Evolutionary conservation across 331 rosid genomes (phyloP), one percentile per base, ranked within the genome.

Genomic region (Prunus yedoensis): DNA sequence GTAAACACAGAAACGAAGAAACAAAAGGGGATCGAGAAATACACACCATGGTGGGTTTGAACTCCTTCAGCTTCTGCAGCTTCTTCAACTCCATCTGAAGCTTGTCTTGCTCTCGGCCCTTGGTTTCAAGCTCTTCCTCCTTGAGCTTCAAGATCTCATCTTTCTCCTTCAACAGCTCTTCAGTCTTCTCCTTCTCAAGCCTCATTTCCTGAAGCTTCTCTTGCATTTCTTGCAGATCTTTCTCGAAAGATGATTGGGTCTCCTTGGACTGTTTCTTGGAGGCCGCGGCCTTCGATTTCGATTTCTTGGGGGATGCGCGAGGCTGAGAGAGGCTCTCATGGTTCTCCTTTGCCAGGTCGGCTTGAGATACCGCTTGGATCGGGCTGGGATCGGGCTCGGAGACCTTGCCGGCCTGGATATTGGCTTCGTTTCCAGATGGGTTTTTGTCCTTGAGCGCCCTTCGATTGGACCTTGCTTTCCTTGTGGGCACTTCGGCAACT

Each of bases 151-250:
- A 74, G 28, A 83, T 86, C 81, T 92, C 92, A 10, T 94, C 97
- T 51, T 89, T 92, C 25, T 73, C 86, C 82, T 88, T 92, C 85
- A 95, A 75, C 16, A 92, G 85, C 77, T 90, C 94, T 56, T 90
- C 96, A 0, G 97, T 83, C 81, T 92, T 88, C 82, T 92, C 97
- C 86, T 89, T 95, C 81, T 92, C 97, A 7, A 95, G 83, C 70
- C 64, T 81, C 87, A 95, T 6, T 23, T 80, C 66, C 77, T 88
- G 87, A 47, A 94, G 62, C 85, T 75, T 89, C 27, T 86, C 94
- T 83, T 90, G 94, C 99, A 95, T 86, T 47, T 95, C 94, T 12
- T 83, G 83, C 89, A 92, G 64, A 0, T 88, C 96, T 66, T 90
- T 86, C 80, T 95, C 96, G 18, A 89, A 89, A 54, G 87, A 82